A percentile compares a stretch with the other conserved stretches of the same genome.
phyloP scores from a whole-genome alignment of 1,284 basidiomycete genomes.

The Papiliotrema fonsecae region DNA sequence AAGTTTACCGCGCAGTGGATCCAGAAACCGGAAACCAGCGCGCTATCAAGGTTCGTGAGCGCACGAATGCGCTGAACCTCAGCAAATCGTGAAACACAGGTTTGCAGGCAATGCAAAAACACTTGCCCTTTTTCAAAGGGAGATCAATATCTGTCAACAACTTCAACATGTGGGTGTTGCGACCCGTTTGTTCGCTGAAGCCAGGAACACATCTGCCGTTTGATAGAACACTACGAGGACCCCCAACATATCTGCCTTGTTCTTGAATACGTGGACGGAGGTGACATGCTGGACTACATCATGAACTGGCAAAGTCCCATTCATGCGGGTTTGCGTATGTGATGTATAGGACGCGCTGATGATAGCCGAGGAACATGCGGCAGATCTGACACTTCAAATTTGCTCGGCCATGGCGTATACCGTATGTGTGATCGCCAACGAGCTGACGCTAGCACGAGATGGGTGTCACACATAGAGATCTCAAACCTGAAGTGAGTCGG shows the following conservation, averaged over 20 bases:
- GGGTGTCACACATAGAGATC: slow-evolving; percentile 73
- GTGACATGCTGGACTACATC: slow-evolving; percentile 81
- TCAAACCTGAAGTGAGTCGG: slow-evolving; percentile 71
- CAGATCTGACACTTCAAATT: slow-evolving; percentile 40
- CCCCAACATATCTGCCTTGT: slow-evolving; percentile 58
- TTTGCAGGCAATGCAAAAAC: slow-evolving; percentile 50
- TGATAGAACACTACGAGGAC: slow-evolving; percentile 72
- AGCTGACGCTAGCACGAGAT: slow-evolving; percentile 28
- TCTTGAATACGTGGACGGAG: slow-evolving; percentile 65
- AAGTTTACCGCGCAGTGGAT: slow-evolving; percentile 46
- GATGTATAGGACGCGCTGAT: slow-evolving; percentile 1
- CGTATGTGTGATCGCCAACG: slow-evolving; percentile 16
- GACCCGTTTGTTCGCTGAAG: background rate
- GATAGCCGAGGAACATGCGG: slow-evolving; percentile 42
- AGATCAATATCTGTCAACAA: slow-evolving; percentile 70
- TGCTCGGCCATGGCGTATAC: slow-evolving; percentile 48
- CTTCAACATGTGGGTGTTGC: slow-evolving; percentile 59
- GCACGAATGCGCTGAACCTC: slow-evolving; percentile 39
- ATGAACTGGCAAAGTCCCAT: slow-evolving; percentile 47
- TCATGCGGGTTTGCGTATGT: slow-evolving; percentile 58
- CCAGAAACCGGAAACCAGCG: slow-evolving; percentile 41
- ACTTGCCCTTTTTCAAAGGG: slow-evolving; percentile 59
- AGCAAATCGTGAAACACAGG: slow-evolving; percentile 47
- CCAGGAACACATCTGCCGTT: slow-evolving; percentile 68
- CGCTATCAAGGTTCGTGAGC: slow-evolving; percentile 45